Conservation (phyloP, 2,329 filamentous ascomycete species). For the Colletotrichum siamense region DNA sequence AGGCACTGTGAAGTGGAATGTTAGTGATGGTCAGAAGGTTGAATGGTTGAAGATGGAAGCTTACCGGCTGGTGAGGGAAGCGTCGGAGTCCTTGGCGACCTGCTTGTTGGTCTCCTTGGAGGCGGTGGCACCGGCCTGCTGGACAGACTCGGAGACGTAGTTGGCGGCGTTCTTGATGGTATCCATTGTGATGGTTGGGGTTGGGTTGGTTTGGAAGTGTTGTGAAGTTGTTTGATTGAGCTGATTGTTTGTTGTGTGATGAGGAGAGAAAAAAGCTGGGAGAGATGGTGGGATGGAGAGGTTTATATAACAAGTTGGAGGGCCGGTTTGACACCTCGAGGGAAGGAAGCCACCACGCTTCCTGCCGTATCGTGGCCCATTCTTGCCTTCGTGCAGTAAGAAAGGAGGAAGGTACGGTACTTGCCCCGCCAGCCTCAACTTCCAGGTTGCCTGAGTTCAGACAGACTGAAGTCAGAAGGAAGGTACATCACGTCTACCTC, state of each 20-base stretch:
- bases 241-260: conserved; percentile 26
- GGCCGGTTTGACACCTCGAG: background rate
- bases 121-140: conserved; percentile 59
- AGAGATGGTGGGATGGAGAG: conserved; percentile 17
- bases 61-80: conserved; percentile 58
- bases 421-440: background rate
- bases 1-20: conserved; percentile 36
- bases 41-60: conserved; percentile 10
- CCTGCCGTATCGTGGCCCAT: conserved; percentile 2
- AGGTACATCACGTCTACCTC: background rate
- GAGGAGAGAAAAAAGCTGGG: conserved; percentile 4
- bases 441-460: background rate
- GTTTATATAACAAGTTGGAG: conserved; percentile 29
- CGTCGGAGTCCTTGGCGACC: conserved; percentile 67
- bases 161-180: conserved; percentile 67
- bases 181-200: conserved; percentile 49
- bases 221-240: conserved; percentile 23
- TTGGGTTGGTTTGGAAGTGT: conserved; percentile 30
- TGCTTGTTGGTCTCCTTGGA: conserved; percentile 76
- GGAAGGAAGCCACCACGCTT: background rate
- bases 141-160: conserved; percentile 71
- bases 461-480: background rate
- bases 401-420: conserved; percentile 7
- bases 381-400: background rate
- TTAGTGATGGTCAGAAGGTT: conserved; percentile 27